Base-by-base conservation (phyloP, 2,329 filamentous ascomycete genomes). In the Dothideomycetes sp. region DNA sequence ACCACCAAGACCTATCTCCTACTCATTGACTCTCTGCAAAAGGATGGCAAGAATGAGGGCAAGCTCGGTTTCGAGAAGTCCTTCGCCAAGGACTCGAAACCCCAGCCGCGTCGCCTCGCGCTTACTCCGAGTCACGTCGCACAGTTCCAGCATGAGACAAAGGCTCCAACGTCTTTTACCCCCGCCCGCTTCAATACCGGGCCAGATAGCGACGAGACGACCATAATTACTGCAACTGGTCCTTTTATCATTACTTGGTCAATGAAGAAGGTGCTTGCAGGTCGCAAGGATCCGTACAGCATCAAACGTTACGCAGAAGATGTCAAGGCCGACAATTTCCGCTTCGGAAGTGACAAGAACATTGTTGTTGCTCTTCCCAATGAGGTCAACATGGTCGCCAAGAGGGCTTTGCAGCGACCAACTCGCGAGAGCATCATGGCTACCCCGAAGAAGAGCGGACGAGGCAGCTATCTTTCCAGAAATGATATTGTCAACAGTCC, bases 251-350 rank as follows among this genome's bases (percentile, higher is more conserved):
- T 98, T 36, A 93, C 94, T 36, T 98, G 91, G 91, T 89, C 79
- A 57, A 62, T 98, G 60, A 91, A 87, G 72, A 94, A 94, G 69
- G 74, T 96, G 1, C 62, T 95, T 11, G 72, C 72, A 16, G 85
- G 84, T 38, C 75, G 74, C 48, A 91, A 88, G 62, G 83, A 91
- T 44, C 82, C 89, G 0, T 98, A 98, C 66, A 84, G 80, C 51
- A 96, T 98, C 71, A 95, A 96, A 71, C 81, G 91, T 12, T 98
- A 98, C 58, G 74, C 78, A 1, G 91, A 98, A 54, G 83, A 94
- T 47, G 87, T 98, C 56, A 95, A 93, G 70, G 91, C 91, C 3
- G 91, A 98, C 60, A 94, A 98, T 60, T 98, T 98, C 77, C 87
- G 91, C 54, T 98, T 87, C 55, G 89, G 89, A 34, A 88, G 81